phyloP scores from a whole-genome alignment of 768 basidiomycete genomes.

The Boletus patriciae region DNA sequence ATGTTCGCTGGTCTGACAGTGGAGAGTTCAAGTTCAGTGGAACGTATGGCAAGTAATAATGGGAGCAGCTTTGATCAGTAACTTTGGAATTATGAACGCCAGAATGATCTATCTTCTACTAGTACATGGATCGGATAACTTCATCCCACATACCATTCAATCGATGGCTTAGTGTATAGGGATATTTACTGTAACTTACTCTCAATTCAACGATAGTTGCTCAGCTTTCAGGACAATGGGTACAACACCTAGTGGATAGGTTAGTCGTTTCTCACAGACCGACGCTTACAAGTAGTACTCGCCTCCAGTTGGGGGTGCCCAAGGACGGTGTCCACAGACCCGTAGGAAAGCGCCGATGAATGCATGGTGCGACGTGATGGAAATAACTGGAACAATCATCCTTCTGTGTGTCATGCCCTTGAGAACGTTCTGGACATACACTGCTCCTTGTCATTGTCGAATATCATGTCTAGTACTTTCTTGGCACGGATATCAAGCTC shows the following conservation, averaged over 20 bases:
- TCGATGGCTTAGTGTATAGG: background rate
- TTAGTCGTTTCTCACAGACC: constrained; percentile 1
- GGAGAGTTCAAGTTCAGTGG: constrained; percentile 62
- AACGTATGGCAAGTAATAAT: constrained; percentile 37
- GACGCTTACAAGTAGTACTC: constrained; percentile 22
- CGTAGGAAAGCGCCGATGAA: constrained; percentile 57
- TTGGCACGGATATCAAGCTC: constrained; percentile 50
- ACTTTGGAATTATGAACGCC: background rate
- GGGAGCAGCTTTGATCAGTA: background rate
- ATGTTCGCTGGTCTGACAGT: constrained; percentile 45
- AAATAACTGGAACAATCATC: constrained; percentile 47
- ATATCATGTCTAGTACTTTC: constrained; percentile 55
- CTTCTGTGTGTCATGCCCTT: background rate
- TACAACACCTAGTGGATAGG: constrained; percentile 23
- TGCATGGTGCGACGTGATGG: constrained; percentile 66
- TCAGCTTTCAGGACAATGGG: constrained; percentile 25
- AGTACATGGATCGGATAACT: background rate
- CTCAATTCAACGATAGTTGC: constrained; percentile 10
- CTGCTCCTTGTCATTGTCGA: constrained; percentile 42
- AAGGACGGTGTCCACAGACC: constrained; percentile 45
- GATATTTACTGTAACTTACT: background rate
- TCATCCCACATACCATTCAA: background rate
- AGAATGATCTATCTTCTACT: background rate
- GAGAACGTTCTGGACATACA: constrained; percentile 43
- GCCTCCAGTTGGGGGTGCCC: constrained; percentile 65